These are phyloP conservation scores for Mortierella sp. DNA, from an alignment of 371 early-diverging fungal species.

Conservation along the genomic window DNA sequence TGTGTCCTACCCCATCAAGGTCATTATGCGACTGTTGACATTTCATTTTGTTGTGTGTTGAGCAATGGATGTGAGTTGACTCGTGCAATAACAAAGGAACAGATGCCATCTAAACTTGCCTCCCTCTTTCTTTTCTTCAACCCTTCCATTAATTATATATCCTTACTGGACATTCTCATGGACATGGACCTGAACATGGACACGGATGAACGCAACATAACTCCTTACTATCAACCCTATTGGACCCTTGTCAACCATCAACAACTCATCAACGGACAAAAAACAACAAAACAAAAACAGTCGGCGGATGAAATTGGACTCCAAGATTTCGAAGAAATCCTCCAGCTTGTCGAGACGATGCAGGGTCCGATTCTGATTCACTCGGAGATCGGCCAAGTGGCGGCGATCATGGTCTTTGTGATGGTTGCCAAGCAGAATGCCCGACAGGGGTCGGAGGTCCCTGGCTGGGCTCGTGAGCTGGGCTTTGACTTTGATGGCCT, in stretches of 20 bases:
- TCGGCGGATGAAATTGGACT: conserved; percentile 46
- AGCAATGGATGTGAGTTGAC: not conserved
- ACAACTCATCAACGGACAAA: not conserved
- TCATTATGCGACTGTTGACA: conserved; percentile 21
- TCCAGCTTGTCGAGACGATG: conserved; percentile 44
- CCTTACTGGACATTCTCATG: not conserved
- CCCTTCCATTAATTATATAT: not conserved
- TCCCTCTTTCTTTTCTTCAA: not conserved
- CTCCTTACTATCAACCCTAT: not conserved
- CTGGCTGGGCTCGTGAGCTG: conserved; percentile 49
- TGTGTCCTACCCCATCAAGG: conserved; percentile 53
- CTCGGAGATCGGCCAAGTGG: conserved; percentile 53
- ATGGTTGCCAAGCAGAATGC: conserved; percentile 53
- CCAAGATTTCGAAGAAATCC: conserved; percentile 49
- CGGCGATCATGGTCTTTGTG: conserved; percentile 53
- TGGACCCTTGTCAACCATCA: not conserved
- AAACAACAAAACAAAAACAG: conserved; percentile 18
- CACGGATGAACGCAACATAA: not conserved
- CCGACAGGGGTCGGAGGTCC: conserved; percentile 41
- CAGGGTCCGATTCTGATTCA: conserved; percentile 55
- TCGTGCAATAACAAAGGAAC: conserved; percentile 6
- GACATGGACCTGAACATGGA: not conserved
- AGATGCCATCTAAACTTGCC: conserved; percentile 36
- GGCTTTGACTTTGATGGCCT: conserved; percentile 55
- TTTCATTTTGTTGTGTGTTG: not conserved